phyloP scores from a whole-genome alignment of 140 eudicot species.

The Cichorium intybus region DNA sequence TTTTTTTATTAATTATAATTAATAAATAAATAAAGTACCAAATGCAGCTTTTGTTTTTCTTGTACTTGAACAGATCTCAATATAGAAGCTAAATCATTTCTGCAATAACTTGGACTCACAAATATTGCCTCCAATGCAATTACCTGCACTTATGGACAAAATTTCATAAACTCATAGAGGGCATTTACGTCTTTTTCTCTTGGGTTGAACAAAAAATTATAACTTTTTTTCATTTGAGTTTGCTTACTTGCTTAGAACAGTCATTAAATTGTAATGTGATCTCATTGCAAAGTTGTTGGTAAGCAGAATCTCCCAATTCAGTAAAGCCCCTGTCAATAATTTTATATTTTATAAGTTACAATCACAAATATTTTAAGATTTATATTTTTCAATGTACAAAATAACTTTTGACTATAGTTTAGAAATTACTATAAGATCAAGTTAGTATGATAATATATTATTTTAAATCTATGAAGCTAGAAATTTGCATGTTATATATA shows the following conservation, averaged over 20 bases:
- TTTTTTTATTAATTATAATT: too few relatives aligned
- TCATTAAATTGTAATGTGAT: slow-evolving; percentile 78
- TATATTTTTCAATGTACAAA: neutral
- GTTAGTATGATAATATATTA: neutral
- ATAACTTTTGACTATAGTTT: neutral
- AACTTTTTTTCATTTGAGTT: too few relatives aligned
- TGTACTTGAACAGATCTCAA: slow-evolving; percentile 75
- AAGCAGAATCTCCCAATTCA: slow-evolving; percentile 74
- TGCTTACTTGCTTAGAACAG: slow-evolving; percentile 82
- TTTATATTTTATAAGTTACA: slow-evolving; percentile 9
- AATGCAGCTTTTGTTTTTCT: slow-evolving; percentile 79
- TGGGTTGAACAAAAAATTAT: too few relatives aligned
- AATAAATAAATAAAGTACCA: slow-evolving; percentile 48
- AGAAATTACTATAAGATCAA: neutral
- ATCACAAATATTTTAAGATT: slow-evolving; percentile 4
- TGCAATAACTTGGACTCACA: slow-evolving; percentile 53
- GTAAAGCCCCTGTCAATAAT: slow-evolving; percentile 69
- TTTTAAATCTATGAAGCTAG: slow-evolving; percentile 1
- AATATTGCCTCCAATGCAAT: slow-evolving; percentile 65
- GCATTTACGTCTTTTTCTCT: neutral
- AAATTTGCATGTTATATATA: neutral
- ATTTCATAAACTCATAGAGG: slow-evolving; percentile 8
- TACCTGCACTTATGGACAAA: slow-evolving; percentile 46
- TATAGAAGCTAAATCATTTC: slow-evolving; percentile 67
- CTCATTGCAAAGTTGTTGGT: slow-evolving; percentile 86